Evolutionary conservation across 1,284 basidiomycete genomes (phyloP).

Genomic region (Pascua sp.): DNA sequence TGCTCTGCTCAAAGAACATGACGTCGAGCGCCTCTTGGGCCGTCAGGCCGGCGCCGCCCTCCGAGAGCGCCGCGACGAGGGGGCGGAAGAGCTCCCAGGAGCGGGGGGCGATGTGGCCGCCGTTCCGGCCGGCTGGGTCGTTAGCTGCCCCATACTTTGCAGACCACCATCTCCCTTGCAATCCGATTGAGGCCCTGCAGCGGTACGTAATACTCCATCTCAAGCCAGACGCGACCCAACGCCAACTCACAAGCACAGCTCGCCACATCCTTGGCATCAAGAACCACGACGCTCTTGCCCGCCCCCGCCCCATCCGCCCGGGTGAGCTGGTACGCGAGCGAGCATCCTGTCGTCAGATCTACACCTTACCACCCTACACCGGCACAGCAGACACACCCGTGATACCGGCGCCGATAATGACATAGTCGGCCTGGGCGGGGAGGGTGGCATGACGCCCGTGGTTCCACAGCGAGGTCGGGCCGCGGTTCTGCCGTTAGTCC

Average conservation of each 20-base stretch:
- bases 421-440: conserved; percentile 23
- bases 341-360: background rate
- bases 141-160: background rate
- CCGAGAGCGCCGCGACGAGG: conserved; percentile 19
- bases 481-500: conserved; percentile 17
- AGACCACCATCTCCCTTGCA: too few species aligned
- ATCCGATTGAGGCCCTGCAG: too few species aligned
- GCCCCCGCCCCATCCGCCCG: conserved; percentile 18
- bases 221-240: too few species aligned
- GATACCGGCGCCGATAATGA: conserved; percentile 28
- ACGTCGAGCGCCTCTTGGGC: conserved; percentile 47
- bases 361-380: too few species aligned
- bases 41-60: conserved; percentile 33
- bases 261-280: conserved; percentile 41
- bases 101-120: conserved; percentile 36
- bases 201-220: too few species aligned
- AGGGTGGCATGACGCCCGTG: conserved; percentile 20
- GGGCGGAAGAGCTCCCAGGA: conserved; percentile 20
- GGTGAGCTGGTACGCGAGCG: conserved; percentile 34
- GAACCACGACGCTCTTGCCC: conserved; percentile 27
- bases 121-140: conserved; percentile 31
- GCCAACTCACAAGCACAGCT: conserved; percentile 34
- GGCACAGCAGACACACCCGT: conserved; percentile 6
- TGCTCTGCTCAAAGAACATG: conserved; percentile 61
- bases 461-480: conserved; percentile 23